A percentile compares a stretch with the other conserved stretches of the same genome.
phyloP scores from a whole-genome alignment of 2,329 filamentous ascomycete species.

The Fusarium pseudocircinatum region DNA sequence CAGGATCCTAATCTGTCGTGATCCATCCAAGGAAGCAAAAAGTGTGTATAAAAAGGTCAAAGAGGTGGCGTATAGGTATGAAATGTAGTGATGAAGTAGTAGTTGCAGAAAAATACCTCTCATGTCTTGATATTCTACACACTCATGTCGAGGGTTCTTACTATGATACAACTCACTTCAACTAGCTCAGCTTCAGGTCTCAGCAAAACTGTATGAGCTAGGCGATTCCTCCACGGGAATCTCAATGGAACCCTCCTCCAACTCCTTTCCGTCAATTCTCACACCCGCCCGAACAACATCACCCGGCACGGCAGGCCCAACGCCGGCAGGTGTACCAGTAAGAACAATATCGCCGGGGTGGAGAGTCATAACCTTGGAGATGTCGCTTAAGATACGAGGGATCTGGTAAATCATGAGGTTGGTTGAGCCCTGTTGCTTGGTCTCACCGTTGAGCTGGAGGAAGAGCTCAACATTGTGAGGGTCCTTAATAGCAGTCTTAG shows the following conservation, averaged over 20 bases:
- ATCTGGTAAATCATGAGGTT: slow-evolving; percentile 94
- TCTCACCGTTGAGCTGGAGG: slow-evolving; percentile 82
- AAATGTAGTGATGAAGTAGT: neutral
- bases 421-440: slow-evolving; percentile 87
- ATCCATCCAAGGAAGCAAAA: neutral
- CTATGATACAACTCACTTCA: neutral
- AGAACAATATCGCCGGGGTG: slow-evolving; percentile 92
- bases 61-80: neutral
- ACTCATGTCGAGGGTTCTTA: neutral
- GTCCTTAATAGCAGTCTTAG: slow-evolving; percentile 81
- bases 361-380: slow-evolving; percentile 93
- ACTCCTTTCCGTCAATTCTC: slow-evolving; percentile 79
- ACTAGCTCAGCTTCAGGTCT: slow-evolving; percentile 62
- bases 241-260: slow-evolving; percentile 86
- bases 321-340: slow-evolving; percentile 97
- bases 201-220: slow-evolving; percentile 78
- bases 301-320: slow-evolving; percentile 84
- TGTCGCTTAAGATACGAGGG: slow-evolving; percentile 86
- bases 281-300: slow-evolving; percentile 89
- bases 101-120: neutral
- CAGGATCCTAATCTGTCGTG: slow-evolving; percentile 64
- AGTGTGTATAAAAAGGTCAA: neutral
- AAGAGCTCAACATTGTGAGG: slow-evolving; percentile 90
- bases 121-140: slow-evolving; percentile 20
- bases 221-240: slow-evolving; percentile 83